Percentiles rank a stretch among this genome's conserved stretches.
These are phyloP conservation scores for Ogataea hybrid DNA, from an alignment of 1,139 yeast species.

Conservation along the genomic window DNA sequence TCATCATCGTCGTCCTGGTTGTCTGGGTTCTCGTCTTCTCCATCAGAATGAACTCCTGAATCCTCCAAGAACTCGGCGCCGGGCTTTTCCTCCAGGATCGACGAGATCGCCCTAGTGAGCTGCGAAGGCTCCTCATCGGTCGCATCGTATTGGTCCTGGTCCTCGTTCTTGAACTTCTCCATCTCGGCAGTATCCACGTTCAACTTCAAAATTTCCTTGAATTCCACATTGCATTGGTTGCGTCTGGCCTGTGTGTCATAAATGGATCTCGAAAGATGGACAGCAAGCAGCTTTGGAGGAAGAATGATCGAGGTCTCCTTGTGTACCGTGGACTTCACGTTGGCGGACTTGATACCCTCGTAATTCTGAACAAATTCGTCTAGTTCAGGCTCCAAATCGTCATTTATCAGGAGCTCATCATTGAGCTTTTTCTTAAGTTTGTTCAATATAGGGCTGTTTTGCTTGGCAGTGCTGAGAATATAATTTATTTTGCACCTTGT, in stretches of 20 bases:
- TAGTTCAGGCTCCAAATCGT: constrained; percentile 47
- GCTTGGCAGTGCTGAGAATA: constrained; percentile 37
- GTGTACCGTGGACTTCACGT: constrained; percentile 59
- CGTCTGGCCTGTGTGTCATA: constrained; percentile 72
- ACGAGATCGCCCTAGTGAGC: constrained; percentile 12
- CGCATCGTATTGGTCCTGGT: neutral
- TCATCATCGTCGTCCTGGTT: constrained; percentile 19
- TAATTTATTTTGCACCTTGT: constrained; percentile 58
- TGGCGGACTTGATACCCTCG: constrained; percentile 20
- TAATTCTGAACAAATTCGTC: constrained; percentile 47
- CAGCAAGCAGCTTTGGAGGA: constrained; percentile 68
- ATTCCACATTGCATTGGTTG: constrained; percentile 71
- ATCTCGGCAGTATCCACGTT: constrained; percentile 47
- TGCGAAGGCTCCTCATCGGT: constrained; percentile 1
- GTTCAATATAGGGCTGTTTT: constrained; percentile 18
- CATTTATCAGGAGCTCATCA: constrained; percentile 50
- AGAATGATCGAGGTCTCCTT: constrained; percentile 59
- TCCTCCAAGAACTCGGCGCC: constrained; percentile 15
- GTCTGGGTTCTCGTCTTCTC: constrained; percentile 1
- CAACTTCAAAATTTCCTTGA: constrained; percentile 56
- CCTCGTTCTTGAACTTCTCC: constrained; percentile 35
- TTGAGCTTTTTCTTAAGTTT: constrained; percentile 27
- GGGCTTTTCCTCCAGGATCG: constrained; percentile 11
- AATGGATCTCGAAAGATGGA: constrained; percentile 82
- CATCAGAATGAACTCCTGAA: constrained; percentile 3